Percentiles rank a stretch among this genome's conserved stretches.
Conservation (phyloP, 176 grass and related monocot genomes). For the Rhynchospora pubera region DNA sequence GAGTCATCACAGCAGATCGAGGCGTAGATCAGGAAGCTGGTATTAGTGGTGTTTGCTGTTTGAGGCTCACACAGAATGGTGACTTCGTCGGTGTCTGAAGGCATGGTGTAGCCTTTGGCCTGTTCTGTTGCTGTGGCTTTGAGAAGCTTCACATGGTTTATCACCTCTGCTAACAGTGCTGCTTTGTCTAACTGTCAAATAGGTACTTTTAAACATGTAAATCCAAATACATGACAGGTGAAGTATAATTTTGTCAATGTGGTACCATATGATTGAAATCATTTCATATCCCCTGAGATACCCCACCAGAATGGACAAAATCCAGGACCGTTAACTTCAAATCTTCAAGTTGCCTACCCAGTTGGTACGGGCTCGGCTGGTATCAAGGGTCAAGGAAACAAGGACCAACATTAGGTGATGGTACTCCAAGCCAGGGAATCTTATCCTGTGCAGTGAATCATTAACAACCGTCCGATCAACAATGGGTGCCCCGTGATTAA, state of each 20-base stretch:
- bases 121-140: slow-evolving; percentile 44
- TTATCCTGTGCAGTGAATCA: no score
- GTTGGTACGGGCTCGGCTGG: no score
- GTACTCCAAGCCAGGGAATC: no score
- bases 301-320: neutral
- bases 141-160: slow-evolving; percentile 67
- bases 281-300: neutral
- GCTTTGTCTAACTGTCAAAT: slow-evolving; percentile 82
- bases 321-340: neutral
- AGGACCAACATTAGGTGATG: neutral
- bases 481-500: no score
- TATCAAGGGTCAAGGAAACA: neutral
- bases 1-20: slow-evolving; percentile 76
- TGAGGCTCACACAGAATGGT: slow-evolving; percentile 33
- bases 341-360: neutral
- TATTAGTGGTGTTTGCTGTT: neutral
- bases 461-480: no score
- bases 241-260: neutral
- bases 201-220: neutral
- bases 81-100: slow-evolving; percentile 70
- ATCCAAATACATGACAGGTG: neutral
- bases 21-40: slow-evolving; percentile 33
- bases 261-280: neutral
- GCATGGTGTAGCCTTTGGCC: slow-evolving; percentile 39
- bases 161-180: slow-evolving; percentile 67